Conservation (phyloP, 352 stramenopile species). For the Nothophytophthora sp. region DNA sequence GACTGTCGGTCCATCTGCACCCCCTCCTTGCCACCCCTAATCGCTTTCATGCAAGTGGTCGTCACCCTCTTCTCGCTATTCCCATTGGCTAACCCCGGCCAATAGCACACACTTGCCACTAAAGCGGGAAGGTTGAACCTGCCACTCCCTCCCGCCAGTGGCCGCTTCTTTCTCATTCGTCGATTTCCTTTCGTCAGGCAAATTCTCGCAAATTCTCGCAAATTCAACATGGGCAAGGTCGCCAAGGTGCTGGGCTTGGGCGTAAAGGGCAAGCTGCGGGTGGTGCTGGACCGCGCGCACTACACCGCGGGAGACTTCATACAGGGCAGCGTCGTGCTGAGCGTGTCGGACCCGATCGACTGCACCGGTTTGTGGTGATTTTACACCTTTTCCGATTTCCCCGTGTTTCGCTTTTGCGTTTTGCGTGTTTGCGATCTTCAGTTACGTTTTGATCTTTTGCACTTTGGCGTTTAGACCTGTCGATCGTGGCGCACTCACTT, state of each 20-base stretch:
- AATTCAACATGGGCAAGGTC: conserved; percentile 25
- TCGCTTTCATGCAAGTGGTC: too few species aligned
- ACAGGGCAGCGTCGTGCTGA: conserved; percentile 26
- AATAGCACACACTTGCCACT: too few species aligned
- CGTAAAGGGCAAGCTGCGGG: conserved; percentile 28
- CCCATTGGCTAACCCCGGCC: too few species aligned
- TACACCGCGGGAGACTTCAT: conserved; percentile 31
- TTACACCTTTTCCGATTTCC: background rate
- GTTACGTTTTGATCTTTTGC: too few species aligned
- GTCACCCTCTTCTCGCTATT: too few species aligned
- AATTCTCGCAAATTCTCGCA: too few species aligned
- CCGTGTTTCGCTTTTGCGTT: background rate
- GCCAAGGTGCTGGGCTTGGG: conserved; percentile 27
- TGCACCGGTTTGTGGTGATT: conserved; percentile 22
- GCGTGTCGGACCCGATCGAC: conserved; percentile 27
- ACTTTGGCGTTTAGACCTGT: too few species aligned
- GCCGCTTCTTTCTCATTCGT: conserved; percentile 21
- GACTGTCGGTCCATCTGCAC: too few species aligned
- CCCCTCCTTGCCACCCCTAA: too few species aligned
- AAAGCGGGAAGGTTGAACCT: too few species aligned
- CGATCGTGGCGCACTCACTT: background rate
- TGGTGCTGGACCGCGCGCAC: conserved; percentile 22
- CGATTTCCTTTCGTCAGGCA: conserved; percentile 19
- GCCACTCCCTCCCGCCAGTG: background rate
- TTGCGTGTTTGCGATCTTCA: background rate